A percentile compares a stretch with the other conserved stretches of the same genome.
These are phyloP conservation scores for Polyporus arcularius DNA, from an alignment of 768 basidiomycete species.

Conservation along the genomic window DNA sequence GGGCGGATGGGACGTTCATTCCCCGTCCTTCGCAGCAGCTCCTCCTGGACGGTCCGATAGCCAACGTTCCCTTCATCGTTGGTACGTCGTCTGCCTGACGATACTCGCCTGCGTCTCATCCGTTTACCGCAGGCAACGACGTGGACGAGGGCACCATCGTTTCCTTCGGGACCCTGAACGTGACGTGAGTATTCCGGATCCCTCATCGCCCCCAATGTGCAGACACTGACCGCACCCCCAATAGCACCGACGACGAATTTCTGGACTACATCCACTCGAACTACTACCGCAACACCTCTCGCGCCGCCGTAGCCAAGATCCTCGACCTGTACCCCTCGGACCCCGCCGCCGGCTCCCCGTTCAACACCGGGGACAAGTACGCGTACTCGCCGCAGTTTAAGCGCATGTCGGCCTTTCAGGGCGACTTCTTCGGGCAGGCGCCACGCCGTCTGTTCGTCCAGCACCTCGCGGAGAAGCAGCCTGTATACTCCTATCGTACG, in stretches of 20 bases:
- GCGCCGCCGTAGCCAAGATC: background rate
- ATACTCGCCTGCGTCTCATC: background rate
- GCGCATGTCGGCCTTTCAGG: slow-evolving; percentile 28
- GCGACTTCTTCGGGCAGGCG: slow-evolving; percentile 25
- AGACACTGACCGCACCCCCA: too few species aligned
- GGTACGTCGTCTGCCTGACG: slow-evolving; percentile 11
- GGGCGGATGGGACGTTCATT: slow-evolving; percentile 22
- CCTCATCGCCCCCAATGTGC: too few species aligned
- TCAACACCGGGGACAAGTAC: slow-evolving; percentile 18
- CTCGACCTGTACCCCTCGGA: slow-evolving; percentile 18
- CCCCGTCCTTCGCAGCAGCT: slow-evolving; percentile 6
- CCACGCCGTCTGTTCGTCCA: slow-evolving; percentile 18
- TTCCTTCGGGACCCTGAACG: slow-evolving; percentile 7
- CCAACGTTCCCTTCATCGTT: slow-evolving; percentile 18
- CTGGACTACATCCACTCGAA: background rate
- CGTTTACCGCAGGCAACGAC: slow-evolving; percentile 5
- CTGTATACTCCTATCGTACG: slow-evolving; percentile 13
- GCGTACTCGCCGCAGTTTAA: slow-evolving; percentile 24
- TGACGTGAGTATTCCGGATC: slow-evolving; percentile 3
- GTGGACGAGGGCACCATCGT: slow-evolving; percentile 23
- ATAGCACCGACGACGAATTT: slow-evolving; percentile 11
- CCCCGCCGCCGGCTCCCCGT: slow-evolving; percentile 23
- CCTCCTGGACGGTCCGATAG: slow-evolving; percentile 13
- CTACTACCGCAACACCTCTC: slow-evolving; percentile 2
- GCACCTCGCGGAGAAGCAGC: slow-evolving; percentile 2